phyloP scores from a whole-genome alignment of 164 flowering plant species.

The Cinnamomum micranthum region DNA sequence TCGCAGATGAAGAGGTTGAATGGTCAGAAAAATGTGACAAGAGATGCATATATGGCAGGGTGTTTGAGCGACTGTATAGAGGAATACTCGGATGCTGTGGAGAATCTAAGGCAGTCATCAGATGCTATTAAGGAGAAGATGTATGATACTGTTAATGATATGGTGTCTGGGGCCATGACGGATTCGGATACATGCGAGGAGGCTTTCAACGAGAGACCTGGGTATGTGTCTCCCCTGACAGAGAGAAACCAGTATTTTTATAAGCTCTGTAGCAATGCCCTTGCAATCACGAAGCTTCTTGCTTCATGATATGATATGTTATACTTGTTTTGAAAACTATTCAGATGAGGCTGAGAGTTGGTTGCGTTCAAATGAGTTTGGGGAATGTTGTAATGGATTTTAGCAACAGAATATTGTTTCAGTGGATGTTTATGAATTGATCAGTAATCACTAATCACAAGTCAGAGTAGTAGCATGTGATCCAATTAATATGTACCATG shows the following conservation, averaged over 20 bases:
- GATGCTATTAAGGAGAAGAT: constrained; percentile 7
- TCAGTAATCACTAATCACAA: too few species aligned
- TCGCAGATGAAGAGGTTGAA: not conserved
- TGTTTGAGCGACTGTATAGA: constrained; percentile 17
- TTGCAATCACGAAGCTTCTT: constrained; percentile 22
- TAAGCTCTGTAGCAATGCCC: constrained; percentile 19
- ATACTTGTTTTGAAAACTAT: too few species aligned
- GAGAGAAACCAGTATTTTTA: constrained; percentile 13
- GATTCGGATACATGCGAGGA: constrained; percentile 25
- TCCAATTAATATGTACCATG: too few species aligned
- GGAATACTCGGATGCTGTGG: constrained; percentile 21
- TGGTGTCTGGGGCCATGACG: constrained; percentile 25
- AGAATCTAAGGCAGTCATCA: constrained; percentile 12
- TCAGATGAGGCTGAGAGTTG: too few species aligned
- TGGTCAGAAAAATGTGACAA: not conserved
- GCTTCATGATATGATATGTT: constrained; percentile 4
- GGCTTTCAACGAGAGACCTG: constrained; percentile 13
- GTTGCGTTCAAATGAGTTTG: too few species aligned
- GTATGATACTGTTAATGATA: constrained; percentile 6
- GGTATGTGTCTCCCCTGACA: constrained; percentile 9
- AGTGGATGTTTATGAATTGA: too few species aligned
- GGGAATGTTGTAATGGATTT: too few species aligned
- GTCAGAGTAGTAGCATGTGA: too few species aligned
- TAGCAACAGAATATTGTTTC: too few species aligned
- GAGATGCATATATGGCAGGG: not conserved